phyloP scores from a whole-genome alignment of 1,139 yeast species.

The Suhomyces taliae region DNA sequence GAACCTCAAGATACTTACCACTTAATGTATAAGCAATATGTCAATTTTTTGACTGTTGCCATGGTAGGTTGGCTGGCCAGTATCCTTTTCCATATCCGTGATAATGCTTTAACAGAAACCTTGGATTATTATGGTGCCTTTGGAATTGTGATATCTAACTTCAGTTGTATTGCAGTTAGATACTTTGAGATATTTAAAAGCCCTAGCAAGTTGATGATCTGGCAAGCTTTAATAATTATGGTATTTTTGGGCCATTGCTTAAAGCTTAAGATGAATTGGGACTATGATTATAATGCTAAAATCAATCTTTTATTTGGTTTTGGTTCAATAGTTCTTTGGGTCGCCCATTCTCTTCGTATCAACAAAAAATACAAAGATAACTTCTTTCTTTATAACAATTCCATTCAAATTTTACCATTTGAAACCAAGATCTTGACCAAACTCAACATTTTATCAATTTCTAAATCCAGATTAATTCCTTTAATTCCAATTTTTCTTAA shows the following conservation, averaged over 20 bases:
- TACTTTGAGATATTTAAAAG: conserved; percentile 27
- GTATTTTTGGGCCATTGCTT: conserved; percentile 30
- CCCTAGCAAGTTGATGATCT: conserved; percentile 6
- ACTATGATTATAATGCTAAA: conserved; percentile 39
- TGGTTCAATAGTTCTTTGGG: conserved; percentile 35
- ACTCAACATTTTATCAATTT: conserved; percentile 28
- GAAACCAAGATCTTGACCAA: conserved; percentile 40
- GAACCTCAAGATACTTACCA: conserved; percentile 14
- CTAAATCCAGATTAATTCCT: conserved; percentile 34
- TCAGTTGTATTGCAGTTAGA: conserved; percentile 37
- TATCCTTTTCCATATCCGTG: conserved; percentile 42
- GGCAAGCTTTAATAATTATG: conserved; percentile 15
- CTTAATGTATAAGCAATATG: conserved; percentile 34
- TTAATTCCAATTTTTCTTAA: conserved; percentile 38
- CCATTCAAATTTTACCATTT: conserved; percentile 41
- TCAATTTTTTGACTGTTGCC: conserved; percentile 29
- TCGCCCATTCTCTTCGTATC: conserved; percentile 29
- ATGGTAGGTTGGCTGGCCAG: conserved; percentile 44
- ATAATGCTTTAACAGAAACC: conserved; percentile 40
- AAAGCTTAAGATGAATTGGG: conserved; percentile 36
- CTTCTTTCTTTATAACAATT: conserved; percentile 31
- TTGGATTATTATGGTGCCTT: conserved; percentile 49
- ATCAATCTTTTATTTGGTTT: conserved; percentile 38
- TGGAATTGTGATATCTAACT: conserved; percentile 38
- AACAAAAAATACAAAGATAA: conserved; percentile 22